phyloP scores from a whole-genome alignment of 2,329 filamentous ascomycete genomes.

The Verticillium dahliae region DNA sequence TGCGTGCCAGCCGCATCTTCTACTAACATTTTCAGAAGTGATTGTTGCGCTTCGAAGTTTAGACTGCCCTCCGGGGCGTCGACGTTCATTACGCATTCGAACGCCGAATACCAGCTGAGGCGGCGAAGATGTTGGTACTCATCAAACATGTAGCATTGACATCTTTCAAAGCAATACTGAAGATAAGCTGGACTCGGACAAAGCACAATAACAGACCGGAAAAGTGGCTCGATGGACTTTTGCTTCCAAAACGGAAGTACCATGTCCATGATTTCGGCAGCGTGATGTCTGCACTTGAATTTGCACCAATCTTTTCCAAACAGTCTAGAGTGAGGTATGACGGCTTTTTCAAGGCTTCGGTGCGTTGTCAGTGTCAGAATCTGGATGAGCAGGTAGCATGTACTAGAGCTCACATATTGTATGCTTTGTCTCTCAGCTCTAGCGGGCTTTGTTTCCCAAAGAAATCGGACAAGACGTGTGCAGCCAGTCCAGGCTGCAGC shows the following conservation, averaged over 20 bases:
- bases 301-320: background rate
- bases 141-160: background rate
- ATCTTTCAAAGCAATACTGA: background rate
- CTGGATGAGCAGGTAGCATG: no score
- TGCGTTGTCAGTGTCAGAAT: no score
- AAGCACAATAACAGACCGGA: background rate
- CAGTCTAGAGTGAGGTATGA: rapidly evolving
- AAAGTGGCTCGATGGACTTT: background rate
- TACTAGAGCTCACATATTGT: no score
- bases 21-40: background rate
- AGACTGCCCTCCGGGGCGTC: background rate
- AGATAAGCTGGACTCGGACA: background rate
- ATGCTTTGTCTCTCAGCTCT: no score
- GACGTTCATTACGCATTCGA: background rate
- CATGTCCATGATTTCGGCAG: background rate
- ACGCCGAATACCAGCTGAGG: background rate
- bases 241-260: background rate
- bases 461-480: no score
- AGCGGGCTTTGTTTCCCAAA: no score
- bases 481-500: no score
- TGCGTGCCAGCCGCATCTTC: no score
- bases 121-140: background rate
- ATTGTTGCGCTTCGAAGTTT: background rate
- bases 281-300: background rate
- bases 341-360: no score